phyloP scores from a whole-genome alignment of 2,329 filamentous ascomycete genomes.

The Thielaviopsis musarum region DNA sequence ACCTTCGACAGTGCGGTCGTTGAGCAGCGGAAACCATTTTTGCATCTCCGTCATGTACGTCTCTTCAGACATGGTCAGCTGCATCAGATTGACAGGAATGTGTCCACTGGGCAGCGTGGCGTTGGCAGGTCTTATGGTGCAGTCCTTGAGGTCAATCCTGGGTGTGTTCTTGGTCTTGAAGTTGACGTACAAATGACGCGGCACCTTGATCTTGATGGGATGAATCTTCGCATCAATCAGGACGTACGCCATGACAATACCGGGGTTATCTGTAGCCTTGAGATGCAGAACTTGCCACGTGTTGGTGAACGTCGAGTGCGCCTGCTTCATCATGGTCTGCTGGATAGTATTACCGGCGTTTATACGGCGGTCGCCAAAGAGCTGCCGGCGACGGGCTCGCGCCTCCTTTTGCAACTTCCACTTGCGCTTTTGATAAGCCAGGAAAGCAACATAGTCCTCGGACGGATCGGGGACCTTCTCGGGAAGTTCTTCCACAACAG shows the following conservation, averaged over 20 bases:
- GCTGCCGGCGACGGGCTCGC: conserved; percentile 64
- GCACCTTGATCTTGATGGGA: conserved; percentile 72
- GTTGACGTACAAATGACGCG: conserved; percentile 80
- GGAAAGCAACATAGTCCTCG: conserved; percentile 72
- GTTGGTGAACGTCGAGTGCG: conserved; percentile 73
- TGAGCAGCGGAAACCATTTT: conserved; percentile 13
- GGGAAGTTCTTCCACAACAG: conserved; percentile 52
- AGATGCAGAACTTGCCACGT: conserved; percentile 94
- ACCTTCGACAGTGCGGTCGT: conserved; percentile 49
- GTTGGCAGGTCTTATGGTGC: conserved; percentile 81
- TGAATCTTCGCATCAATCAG: conserved; percentile 90
- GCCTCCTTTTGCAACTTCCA: conserved; percentile 97
- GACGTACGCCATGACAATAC: conserved; percentile 75
- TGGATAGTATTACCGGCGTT: conserved; percentile 37
- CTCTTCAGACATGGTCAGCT: conserved; percentile 76
- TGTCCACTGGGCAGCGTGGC: conserved; percentile 91
- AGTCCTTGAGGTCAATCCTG: conserved; percentile 63
- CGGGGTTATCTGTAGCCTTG: conserved; percentile 63
- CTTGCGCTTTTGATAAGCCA: conserved; percentile 93
- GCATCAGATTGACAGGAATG: conserved; percentile 84
- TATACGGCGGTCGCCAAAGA: conserved; percentile 72
- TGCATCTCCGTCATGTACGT: conserved; percentile 65
- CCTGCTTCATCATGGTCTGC: conserved; percentile 73
- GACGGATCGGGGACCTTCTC: conserved; percentile 61
- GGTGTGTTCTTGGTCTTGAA: conserved; percentile 76